Conservation (phyloP, 2,329 filamentous ascomycete species). For the Helotiales sp. region DNA sequence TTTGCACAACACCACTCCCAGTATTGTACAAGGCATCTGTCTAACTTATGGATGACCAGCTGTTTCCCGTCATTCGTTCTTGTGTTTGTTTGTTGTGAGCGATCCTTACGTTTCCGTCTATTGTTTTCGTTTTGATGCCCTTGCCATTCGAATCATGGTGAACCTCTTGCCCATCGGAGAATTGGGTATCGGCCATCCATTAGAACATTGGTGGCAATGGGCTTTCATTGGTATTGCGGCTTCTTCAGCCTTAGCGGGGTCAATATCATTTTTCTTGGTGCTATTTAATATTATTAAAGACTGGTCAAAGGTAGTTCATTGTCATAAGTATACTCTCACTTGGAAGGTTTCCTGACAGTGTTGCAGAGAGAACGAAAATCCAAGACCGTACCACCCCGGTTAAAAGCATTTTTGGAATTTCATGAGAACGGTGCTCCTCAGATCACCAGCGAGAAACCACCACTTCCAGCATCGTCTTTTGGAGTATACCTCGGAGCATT, state of each 20-base stretch:
- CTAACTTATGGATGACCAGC: neutral
- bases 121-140: neutral
- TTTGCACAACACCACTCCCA: neutral
- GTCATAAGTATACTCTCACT: neutral
- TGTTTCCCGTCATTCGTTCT: neutral
- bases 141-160: neutral
- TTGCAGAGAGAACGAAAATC: slow-evolving; percentile 11
- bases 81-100: slow-evolving; percentile 4
- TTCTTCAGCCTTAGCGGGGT: slow-evolving; percentile 6
- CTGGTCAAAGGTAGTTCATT: slow-evolving; percentile 9
- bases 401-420: slow-evolving; percentile 4
- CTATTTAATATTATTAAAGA: slow-evolving; percentile 1
- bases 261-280: neutral
- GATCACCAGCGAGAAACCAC: slow-evolving; percentile 5
- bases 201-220: slow-evolving; percentile 19
- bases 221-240: slow-evolving; percentile 12
- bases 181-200: slow-evolving; percentile 1
- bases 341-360: neutral
- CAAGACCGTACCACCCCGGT: neutral
- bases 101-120: neutral
- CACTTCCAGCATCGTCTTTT: slow-evolving; percentile 1
- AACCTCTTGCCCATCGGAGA: slow-evolving; percentile 4
- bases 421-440: neutral
- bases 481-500: slow-evolving; percentile 15
- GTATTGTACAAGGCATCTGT: neutral